Evolutionary conservation across 495 filamentous ascomycete genomes (phyloP), one percentile per base, ranked within the genome.

Genomic region (Tuber aestivum): DNA sequence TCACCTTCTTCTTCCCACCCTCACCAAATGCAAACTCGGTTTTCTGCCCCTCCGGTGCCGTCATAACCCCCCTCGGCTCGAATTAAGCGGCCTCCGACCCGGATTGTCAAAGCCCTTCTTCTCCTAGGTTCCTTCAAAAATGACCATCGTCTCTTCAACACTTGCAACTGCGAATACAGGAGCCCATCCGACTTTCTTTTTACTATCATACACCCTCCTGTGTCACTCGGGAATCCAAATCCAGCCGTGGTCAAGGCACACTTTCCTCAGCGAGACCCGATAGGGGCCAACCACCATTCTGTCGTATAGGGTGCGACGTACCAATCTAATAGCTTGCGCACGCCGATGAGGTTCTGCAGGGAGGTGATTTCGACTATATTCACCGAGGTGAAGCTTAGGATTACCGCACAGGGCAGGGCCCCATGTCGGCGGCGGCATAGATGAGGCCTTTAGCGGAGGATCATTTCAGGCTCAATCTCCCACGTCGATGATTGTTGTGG

Each of bases 391-490:
- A 99, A 96, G 83, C 98, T 96, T 35, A 99, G 90, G 74, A 99
- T 97, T 81, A 99, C 87, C 65, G 95, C 95, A 81, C 94, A 94
- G 70, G 98, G 88, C 0, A 91, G 6, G 95, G 93, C 3, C 90
- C 86, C 71, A 86, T 80, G n/a, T 87, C 83, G 68, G 86, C 81
- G n/a, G 87, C 85, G 12, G 86, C 21, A 3, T 85, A 78, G 3
- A 84, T 76, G 78, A 89, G 83, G 74, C 90, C 89, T 73, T 86
- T 70, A 82, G 82, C 50, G 93, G 92, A 0, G 95, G 92, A 81
- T 98, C 92, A 82, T 98, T 98, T 96, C 95, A 99, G 7, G 95
- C 94, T 1, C 96, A 89, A 81, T 99, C 96, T 41, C 95, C 95
- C 5, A 85, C 88, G 18, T 87, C 88, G 3, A 84, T 83, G 79